Conservation (phyloP, 805 yeast species). For the Metschnikowia reukaufii region DNA sequence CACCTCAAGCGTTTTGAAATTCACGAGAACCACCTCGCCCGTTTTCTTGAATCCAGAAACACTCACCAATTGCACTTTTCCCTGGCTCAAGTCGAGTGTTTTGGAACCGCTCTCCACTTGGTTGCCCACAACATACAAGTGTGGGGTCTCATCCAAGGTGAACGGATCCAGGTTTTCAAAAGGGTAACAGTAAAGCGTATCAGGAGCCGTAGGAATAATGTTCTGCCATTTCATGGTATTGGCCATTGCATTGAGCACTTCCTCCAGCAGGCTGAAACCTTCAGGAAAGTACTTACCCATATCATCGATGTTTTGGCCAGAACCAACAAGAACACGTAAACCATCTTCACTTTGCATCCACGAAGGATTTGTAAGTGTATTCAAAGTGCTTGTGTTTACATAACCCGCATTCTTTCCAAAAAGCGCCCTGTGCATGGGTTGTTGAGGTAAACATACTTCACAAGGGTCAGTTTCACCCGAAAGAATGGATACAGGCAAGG, state of each 20-base stretch:
- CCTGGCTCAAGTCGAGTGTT: constrained; percentile 30
- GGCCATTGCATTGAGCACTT: constrained; percentile 44
- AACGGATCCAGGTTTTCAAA: constrained; percentile 78
- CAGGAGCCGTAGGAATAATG: constrained; percentile 93
- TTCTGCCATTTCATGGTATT: constrained; percentile 80
- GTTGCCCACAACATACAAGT: constrained; percentile 84
- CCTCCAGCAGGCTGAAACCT: constrained; percentile 28
- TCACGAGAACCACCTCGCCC: constrained; percentile 63
- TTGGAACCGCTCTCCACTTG: constrained; percentile 62
- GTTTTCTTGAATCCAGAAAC: constrained; percentile 71
- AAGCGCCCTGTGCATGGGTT: constrained; percentile 78
- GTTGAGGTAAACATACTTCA: constrained; percentile 85
- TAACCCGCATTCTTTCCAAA: constrained; percentile 49
- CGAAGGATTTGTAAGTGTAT: constrained; percentile 58
- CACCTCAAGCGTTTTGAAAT: constrained; percentile 55
- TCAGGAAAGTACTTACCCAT: constrained; percentile 59
- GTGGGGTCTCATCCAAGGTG: constrained; percentile 75
- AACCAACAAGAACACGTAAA: constrained; percentile 61
- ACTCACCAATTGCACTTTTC: constrained; percentile 52
- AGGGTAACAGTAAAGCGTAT: constrained; percentile 89
- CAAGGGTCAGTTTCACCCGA: constrained; percentile 88
- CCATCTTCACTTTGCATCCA: constrained; percentile 60
- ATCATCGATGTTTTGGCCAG: constrained; percentile 86
- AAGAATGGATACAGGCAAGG: constrained; percentile 72
- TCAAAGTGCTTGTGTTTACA: constrained; percentile 27